These are phyloP conservation scores for Chondrostereum purpureum DNA, from an alignment of 1,284 basidiomycete genomes.

Conservation along the genomic window DNA sequence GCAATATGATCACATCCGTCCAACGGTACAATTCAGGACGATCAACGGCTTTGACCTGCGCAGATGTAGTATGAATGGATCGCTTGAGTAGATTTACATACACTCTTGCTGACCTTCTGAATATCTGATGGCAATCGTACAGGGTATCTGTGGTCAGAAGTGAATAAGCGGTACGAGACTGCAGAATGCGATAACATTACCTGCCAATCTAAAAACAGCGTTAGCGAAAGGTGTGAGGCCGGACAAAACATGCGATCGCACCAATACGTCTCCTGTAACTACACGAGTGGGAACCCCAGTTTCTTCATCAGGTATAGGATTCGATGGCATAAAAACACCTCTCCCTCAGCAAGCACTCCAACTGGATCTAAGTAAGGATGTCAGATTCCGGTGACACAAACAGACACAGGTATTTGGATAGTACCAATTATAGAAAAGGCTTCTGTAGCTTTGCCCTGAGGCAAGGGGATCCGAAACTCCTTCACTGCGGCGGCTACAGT, in stretches of 20 bases:
- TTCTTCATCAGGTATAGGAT: slow-evolving; percentile 32
- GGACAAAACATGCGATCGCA: no score
- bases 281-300: slow-evolving; percentile 34
- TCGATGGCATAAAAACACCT: slow-evolving; percentile 51
- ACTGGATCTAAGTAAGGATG: slow-evolving; percentile 49
- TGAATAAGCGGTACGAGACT: neutral
- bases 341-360: slow-evolving; percentile 41
- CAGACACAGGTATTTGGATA: slow-evolving; percentile 5
- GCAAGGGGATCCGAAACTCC: slow-evolving; percentile 50
- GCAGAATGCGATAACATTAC: no score
- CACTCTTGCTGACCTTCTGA: slow-evolving; percentile 47
- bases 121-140: slow-evolving; percentile 57
- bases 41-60: slow-evolving; percentile 49
- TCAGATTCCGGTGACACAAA: slow-evolving; percentile 10
- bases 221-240: no score
- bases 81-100: neutral
- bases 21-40: slow-evolving; percentile 38
- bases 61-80: neutral
- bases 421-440: slow-evolving; percentile 64
- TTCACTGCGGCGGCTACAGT: slow-evolving; percentile 43
- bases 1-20: slow-evolving; percentile 49
- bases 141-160: slow-evolving; percentile 41
- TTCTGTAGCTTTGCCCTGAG: slow-evolving; percentile 40
- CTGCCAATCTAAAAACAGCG: slow-evolving; percentile 23
- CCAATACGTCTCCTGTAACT: slow-evolving; percentile 47